These are phyloP conservation scores for Coprinopsis sp. DNA, from an alignment of 768 basidiomycete genomes.

Conservation along the genomic window DNA sequence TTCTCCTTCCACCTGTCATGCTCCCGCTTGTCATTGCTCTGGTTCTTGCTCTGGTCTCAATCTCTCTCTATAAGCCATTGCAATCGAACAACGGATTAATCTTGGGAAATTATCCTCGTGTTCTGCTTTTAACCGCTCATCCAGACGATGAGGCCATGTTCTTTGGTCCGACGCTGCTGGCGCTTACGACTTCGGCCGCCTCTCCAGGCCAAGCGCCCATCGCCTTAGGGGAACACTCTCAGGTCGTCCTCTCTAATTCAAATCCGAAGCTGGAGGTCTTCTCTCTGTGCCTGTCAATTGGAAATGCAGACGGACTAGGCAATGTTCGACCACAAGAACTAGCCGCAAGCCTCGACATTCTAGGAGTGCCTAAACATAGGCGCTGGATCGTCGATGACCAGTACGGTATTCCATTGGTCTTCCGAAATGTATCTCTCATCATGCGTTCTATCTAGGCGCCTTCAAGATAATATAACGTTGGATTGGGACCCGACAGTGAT, in stretches of 20 bases:
- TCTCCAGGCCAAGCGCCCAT: slow-evolving; percentile 5
- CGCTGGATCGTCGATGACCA: slow-evolving; percentile 65
- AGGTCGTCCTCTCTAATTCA: neutral
- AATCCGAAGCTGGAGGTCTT: slow-evolving; percentile 26
- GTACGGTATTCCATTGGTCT: slow-evolving; percentile 39
- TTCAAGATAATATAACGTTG: slow-evolving; percentile 71
- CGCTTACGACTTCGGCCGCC: slow-evolving; percentile 30
- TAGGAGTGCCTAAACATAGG: slow-evolving; percentile 54
- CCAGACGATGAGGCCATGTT: slow-evolving; percentile 96
- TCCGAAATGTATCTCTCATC: neutral
- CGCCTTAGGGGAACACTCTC: too few relatives aligned
- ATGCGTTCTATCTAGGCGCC: slow-evolving; percentile 32
- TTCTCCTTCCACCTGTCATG: too few relatives aligned
- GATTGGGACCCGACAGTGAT: slow-evolving; percentile 62
- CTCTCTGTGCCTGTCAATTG: slow-evolving; percentile 72
- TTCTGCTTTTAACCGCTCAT: slow-evolving; percentile 83
- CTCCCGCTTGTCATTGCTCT: neutral
- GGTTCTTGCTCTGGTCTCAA: neutral
- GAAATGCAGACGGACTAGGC: slow-evolving; percentile 79
- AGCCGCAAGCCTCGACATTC: slow-evolving; percentile 52
- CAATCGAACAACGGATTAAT: neutral
- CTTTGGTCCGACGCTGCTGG: slow-evolving; percentile 79
- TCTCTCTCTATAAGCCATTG: neutral
- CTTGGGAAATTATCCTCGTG: slow-evolving; percentile 4
- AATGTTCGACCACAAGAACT: slow-evolving; percentile 55